Evolutionary conservation across 2,329 filamentous ascomycete species (phyloP).

Genomic region (Pestalotiopsis sp.): DNA sequence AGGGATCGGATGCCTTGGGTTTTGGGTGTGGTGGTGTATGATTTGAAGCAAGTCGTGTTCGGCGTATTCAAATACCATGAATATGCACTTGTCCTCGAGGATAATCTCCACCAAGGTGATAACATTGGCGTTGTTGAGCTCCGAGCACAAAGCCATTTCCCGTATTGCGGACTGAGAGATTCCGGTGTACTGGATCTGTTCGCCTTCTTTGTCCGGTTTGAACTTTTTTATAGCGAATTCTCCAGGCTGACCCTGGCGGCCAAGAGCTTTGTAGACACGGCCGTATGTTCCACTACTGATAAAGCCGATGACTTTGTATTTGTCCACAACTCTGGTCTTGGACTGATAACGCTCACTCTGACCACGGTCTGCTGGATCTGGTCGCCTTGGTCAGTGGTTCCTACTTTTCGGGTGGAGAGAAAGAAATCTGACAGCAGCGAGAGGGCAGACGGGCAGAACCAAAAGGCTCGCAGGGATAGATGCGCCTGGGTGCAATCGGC

Average conservation of each 20-base stretch:
- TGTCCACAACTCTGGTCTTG: constrained; percentile 88
- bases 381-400: constrained; percentile 11
- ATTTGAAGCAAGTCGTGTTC: constrained; percentile 97
- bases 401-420: neutral
- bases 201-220: constrained; percentile 98
- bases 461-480: constrained; percentile 17
- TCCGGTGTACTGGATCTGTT: constrained; percentile 91
- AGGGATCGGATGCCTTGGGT: constrained; percentile 84
- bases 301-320: constrained; percentile 96
- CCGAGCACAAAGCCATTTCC: constrained; percentile 96
- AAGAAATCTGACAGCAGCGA: constrained; percentile 22
- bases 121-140: constrained; percentile 85
- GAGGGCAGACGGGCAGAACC: constrained; percentile 14
- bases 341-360: constrained; percentile 56
- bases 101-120: constrained; percentile 94
- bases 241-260: constrained; percentile 71
- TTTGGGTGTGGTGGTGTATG: constrained; percentile 95
- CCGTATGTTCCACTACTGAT: constrained; percentile 98
- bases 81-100: constrained; percentile 97
- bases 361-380: constrained; percentile 58
- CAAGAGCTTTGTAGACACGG: constrained; percentile 92
- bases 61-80: constrained; percentile 99
- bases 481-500: constrained; percentile 19
- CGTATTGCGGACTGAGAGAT: constrained; percentile 97
- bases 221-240: constrained; percentile 99